Percentiles rank a stretch among this genome's conserved stretches.
These are phyloP conservation scores for Aspergillus puulaauensis DNA, from an alignment of 2,329 filamentous ascomycete species.

Conservation along the genomic window DNA sequence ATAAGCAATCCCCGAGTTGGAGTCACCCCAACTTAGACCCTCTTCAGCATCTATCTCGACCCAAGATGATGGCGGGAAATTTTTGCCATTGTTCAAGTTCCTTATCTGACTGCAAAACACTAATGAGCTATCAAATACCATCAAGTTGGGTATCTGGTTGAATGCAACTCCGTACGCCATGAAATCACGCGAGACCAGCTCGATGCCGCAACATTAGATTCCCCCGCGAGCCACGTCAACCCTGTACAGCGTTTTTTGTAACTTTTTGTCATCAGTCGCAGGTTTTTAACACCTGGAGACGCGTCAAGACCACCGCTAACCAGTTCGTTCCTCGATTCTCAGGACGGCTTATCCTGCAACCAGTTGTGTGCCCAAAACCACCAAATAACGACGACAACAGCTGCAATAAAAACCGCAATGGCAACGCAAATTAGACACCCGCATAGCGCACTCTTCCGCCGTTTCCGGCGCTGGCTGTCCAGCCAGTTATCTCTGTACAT, in stretches of 20 bases:
- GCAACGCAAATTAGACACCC: constrained; percentile 39
- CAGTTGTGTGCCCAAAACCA: constrained; percentile 41
- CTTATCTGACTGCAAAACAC: neutral
- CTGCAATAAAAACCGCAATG: constrained; percentile 20
- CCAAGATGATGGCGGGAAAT: neutral
- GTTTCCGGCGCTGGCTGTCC: constrained; percentile 49
- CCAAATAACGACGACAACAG: constrained; percentile 46
- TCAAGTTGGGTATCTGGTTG: too few relatives aligned
- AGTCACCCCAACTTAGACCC: neutral
- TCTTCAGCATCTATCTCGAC: neutral
- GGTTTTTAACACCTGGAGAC: neutral
- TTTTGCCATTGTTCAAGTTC: neutral
- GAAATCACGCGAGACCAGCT: neutral
- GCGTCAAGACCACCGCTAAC: neutral
- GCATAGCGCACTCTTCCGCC: constrained; percentile 48
- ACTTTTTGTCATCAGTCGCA: neutral
- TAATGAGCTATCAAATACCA: neutral
- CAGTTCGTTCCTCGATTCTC: neutral
- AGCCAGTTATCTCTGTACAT: constrained; percentile 54
- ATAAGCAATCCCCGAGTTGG: neutral
- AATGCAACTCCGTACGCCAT: too few relatives aligned
- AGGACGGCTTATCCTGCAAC: constrained; percentile 20
- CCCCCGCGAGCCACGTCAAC: neutral
- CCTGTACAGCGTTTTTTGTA: neutral
- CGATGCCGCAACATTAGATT: neutral